Base-by-base conservation (phyloP, 176 grass and related monocot species). In the Musa schizocarpa region DNA sequence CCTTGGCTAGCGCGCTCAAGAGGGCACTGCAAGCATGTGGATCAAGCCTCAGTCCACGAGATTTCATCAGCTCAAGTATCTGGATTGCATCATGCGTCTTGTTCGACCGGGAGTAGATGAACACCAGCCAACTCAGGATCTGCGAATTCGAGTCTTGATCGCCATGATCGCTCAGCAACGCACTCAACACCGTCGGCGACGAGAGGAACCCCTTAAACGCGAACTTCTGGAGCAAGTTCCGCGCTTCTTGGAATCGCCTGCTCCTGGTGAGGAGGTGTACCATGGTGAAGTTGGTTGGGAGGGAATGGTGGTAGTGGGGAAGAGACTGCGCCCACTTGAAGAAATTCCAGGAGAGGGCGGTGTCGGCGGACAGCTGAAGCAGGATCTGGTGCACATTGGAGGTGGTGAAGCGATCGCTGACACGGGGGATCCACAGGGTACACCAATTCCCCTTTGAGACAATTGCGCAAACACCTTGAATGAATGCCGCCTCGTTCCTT, bases 11-110 rank as follows among this genome's bases (percentile, higher is more conserved):
- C 51, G 85, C 52, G 50, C 81, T 85, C 54, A 90, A 62, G 23
- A 96, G 87, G 1, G 87, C 81, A 51, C 73, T 83, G 80, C 89
- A 88, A 11, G 93, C 87, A 53, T 90, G 83, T n/a, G 59, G 79
- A 56, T 88, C 85, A 58, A 85, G 89, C 24, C 26, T 79, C 63
- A 87, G 25, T 1, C 63, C 49, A 55, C 51, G 50, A 72, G 26
- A 43, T 50, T 54, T 79, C 85, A 87, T 87, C 50, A 75, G 69
- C 65, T 83, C 69, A 71, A 87, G 83, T 14, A 87, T 29, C 65
- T 87, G 52, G 13, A 87, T 11, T 34, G 80, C 85, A 76, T 87
- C 85, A 19, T 87, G 77, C 50, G 53, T 81, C 80, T 69, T 79
- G 49, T 65, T 57, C 58, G 85, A 80, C 7, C 68, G 81, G 16